Evolutionary conservation across 768 basidiomycete species (phyloP).

Genomic region (Phallus indusiatus): DNA sequence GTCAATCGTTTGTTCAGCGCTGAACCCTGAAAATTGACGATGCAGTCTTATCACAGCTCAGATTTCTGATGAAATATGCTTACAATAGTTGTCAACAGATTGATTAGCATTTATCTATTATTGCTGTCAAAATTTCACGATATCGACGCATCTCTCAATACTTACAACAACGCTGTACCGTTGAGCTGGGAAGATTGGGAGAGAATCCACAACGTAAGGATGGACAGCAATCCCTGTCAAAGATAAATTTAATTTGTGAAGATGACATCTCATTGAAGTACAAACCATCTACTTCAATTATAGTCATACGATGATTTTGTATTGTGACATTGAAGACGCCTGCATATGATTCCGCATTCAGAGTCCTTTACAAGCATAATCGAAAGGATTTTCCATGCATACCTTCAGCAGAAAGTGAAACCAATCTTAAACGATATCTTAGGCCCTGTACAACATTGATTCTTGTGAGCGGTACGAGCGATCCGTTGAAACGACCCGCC

Average conservation of each 20-base stretch:
- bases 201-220: slow-evolving; percentile 16
- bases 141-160: neutral
- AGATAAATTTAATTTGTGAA: neutral
- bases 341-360: slow-evolving; percentile 38
- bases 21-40: slow-evolving; percentile 8
- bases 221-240: slow-evolving; percentile 6
- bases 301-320: slow-evolving; percentile 18
- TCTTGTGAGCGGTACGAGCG: slow-evolving; percentile 30
- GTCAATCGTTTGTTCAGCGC: neutral
- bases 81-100: slow-evolving; percentile 13
- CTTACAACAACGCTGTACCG: slow-evolving; percentile 22
- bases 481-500: slow-evolving; percentile 38
- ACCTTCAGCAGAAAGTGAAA: neutral
- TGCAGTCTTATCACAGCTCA: neutral
- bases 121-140: neutral
- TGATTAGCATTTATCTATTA: slow-evolving; percentile 17
- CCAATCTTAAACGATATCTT: slow-evolving; percentile 9
- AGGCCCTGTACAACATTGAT: slow-evolving; percentile 30
- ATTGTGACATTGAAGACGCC: slow-evolving; percentile 28
- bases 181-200: slow-evolving; percentile 20
- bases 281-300: slow-evolving; percentile 22
- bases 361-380: neutral
- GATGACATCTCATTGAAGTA: neutral
- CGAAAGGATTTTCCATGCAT: neutral
- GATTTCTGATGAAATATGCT: slow-evolving; percentile 9